Evolutionary conservation across 345 rosid genomes (phyloP).

Genomic region (Rhizophora apiculata): DNA sequence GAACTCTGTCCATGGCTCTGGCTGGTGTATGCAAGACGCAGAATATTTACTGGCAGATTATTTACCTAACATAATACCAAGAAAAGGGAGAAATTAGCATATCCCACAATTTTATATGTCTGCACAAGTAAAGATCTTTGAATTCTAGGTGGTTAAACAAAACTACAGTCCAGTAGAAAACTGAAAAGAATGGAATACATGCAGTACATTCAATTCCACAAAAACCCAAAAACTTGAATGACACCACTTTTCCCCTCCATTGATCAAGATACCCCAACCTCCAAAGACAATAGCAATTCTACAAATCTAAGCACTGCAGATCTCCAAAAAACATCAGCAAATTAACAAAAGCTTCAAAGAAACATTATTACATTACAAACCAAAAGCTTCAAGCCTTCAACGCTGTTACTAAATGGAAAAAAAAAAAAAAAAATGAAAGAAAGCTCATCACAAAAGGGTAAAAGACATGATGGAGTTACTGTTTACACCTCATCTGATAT

Average conservation of each 20-base stretch:
- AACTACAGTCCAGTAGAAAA: too few species aligned
- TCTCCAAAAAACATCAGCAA: too few species aligned
- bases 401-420: background rate
- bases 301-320: too few species aligned
- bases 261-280: too few species aligned
- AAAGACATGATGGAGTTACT: background rate
- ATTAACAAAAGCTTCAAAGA: background rate
- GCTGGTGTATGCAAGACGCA: constrained; percentile 56
- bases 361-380: background rate
- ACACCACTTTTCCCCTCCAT: too few species aligned
- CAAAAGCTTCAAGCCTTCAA: too few species aligned
- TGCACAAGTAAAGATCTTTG: background rate
- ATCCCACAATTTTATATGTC: background rate
- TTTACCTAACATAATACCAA: constrained; percentile 47
- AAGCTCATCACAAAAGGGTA: background rate
- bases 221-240: too few species aligned
- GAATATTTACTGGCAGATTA: constrained; percentile 63
- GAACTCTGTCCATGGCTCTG: constrained; percentile 76
- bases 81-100: background rate
- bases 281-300: too few species aligned
- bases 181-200: too few species aligned
- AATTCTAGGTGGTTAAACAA: background rate
- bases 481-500: constrained; percentile 62
- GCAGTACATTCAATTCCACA: too few species aligned
- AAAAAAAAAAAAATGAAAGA: background rate